Base-by-base conservation (phyloP, 192 early-diverging fungal genomes). In the Entomortierella chlamydospora region DNA sequence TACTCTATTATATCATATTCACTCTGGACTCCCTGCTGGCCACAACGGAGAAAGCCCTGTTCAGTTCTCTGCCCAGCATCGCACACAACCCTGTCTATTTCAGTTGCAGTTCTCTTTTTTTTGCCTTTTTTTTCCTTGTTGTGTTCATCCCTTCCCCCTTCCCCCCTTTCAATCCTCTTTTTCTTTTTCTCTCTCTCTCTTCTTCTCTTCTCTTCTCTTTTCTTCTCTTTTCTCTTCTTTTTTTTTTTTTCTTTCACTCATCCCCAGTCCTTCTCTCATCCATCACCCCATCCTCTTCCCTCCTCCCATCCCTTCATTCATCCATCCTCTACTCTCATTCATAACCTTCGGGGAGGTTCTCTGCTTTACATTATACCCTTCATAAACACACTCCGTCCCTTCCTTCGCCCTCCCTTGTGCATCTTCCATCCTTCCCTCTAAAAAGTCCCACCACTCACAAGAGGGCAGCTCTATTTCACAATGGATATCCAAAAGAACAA, bases 401-500 rank as follows among this genome's bases (percentile, higher is more conserved):
- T 41, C 50, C 30, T 43, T 49, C 25, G 8, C n/a, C n/a, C n/a
- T 47, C 29, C 30, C 26, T 41, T 43, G 33, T 20, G 8, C 47
- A 54, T 28, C 2, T 20, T 12, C 31, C 45, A 47, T 50, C 23
- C 22, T 17, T 6, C 26, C 55, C 47, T 41, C 47, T 25, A n/a
- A n/a, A 22, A 23, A 28, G 20, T 26, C 57, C 2, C 28, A 25
- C 33, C 45, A 49, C 26, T 37, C 23, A 51, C 29, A 50, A 53
- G 41, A 65, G 57, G 57, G 55, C 57, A 64, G 33, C 61, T 39
- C 10, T 39, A 25, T 42, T 39, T 45, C 34, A 64, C 50, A 26
- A 79, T 79, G 76, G 76, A 79, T 63, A 61, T 65, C 42, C 55
- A 68, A 56, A 64, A 64, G 76, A 79, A 70, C 68, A 79, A 79